These are phyloP conservation scores for Physaria fendleri DNA, from an alignment of 345 rosid genomes.

Conservation along the genomic window DNA sequence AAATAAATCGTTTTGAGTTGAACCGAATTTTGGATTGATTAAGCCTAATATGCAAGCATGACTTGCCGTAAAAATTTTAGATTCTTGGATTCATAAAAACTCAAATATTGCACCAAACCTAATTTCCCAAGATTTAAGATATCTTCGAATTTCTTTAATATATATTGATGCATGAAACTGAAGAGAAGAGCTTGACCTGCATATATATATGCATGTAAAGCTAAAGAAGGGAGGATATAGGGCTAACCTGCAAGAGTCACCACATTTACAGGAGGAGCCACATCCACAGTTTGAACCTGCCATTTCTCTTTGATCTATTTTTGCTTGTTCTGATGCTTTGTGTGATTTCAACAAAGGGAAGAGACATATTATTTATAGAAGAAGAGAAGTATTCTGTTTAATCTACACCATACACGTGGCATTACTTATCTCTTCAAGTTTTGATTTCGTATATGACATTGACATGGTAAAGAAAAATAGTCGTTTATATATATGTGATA, in stretches of 20 bases:
- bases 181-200: background rate
- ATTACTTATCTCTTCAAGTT: background rate
- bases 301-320: slow-evolving; percentile 13
- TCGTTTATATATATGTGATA: background rate
- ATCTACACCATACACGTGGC: too few relatives aligned
- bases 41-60: too few relatives aligned
- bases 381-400: too few relatives aligned
- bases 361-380: slow-evolving; percentile 18
- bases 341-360: slow-evolving; percentile 11
- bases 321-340: slow-evolving; percentile 1
- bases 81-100: background rate
- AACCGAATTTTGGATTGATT: too few relatives aligned
- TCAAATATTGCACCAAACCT: background rate
- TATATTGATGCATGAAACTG: background rate
- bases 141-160: background rate
- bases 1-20: too few relatives aligned
- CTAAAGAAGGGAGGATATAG: background rate
- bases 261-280: slow-evolving; percentile 38
- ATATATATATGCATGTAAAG: background rate
- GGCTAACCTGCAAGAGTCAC: slow-evolving; percentile 34
- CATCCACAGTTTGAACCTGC: slow-evolving; percentile 37
- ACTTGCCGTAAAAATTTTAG: too few relatives aligned
- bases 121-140: background rate
- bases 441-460: background rate
- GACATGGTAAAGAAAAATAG: background rate